A percentile compares a stretch with the other conserved stretches of the same genome.
These are phyloP conservation scores for Colletotrichum viniferum DNA, from an alignment of 2,329 filamentous ascomycete genomes.

Conservation along the genomic window DNA sequence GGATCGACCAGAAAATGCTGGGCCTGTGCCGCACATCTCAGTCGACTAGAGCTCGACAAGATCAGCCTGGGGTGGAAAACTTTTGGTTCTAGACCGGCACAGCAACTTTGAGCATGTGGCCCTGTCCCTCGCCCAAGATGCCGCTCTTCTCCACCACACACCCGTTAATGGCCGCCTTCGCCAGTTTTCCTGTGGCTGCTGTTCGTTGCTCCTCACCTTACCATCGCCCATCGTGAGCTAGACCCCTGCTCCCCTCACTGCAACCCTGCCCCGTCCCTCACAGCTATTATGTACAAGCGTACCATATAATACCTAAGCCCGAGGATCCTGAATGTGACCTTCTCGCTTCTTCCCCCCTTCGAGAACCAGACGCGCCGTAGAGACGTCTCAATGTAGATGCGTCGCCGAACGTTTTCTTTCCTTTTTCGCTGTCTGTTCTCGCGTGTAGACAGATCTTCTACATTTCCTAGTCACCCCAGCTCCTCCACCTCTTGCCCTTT, in stretches of 20 bases:
- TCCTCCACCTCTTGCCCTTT: constrained; percentile 23
- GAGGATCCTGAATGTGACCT: constrained; percentile 12
- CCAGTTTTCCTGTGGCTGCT: constrained; percentile 11
- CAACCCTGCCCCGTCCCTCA: constrained; percentile 15
- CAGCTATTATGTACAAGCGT: constrained; percentile 19
- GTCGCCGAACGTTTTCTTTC: not conserved
- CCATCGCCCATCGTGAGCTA: constrained; percentile 2
- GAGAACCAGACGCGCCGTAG: constrained; percentile 13
- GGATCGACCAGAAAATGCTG: not conserved
- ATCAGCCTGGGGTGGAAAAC: not conserved
- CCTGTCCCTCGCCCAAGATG: constrained; percentile 3
- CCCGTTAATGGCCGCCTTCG: constrained; percentile 19
- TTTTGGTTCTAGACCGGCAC: constrained; percentile 8
- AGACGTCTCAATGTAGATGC: not conserved
- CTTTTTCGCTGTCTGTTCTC: not conserved
- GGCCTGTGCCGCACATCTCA: not conserved
- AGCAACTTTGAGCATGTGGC: constrained; percentile 10
- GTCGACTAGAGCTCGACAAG: not conserved
- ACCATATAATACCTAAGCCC: constrained; percentile 18
- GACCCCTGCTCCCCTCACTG: constrained; percentile 19
- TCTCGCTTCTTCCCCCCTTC: constrained; percentile 18
- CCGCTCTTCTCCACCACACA: constrained; percentile 7
- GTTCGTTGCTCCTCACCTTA: constrained; percentile 12
- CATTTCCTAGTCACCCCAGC: constrained; percentile 6
- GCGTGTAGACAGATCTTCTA: not conserved